Evolutionary conservation across 2,329 filamentous ascomycete species (phyloP).

Genomic region (Fusarium sp.): DNA sequence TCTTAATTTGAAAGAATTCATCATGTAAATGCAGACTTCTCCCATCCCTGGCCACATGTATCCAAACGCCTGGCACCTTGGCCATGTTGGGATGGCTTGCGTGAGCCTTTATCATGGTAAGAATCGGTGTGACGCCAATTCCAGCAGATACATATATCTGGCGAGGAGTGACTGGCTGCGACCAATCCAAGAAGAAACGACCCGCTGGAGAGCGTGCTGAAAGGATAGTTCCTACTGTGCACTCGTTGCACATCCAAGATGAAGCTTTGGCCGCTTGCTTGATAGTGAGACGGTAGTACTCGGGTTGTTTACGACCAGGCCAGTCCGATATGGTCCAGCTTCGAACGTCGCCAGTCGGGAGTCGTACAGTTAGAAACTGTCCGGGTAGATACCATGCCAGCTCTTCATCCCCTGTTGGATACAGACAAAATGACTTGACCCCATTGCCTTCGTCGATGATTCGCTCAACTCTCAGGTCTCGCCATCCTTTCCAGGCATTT

Average conservation of each 20-base stretch:
- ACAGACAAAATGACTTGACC: slow-evolving; percentile 4
- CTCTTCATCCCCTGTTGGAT: background rate
- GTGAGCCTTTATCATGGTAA: slow-evolving; percentile 15
- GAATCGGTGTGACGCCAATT: slow-evolving; percentile 7
- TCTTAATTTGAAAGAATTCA: slow-evolving; percentile 1
- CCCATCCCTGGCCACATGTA: slow-evolving; percentile 4
- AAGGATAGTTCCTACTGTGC: background rate
- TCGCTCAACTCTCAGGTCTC: slow-evolving; percentile 1
- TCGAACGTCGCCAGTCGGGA: slow-evolving; percentile 13
- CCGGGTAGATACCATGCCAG: slow-evolving; percentile 14
- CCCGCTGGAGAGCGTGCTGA: slow-evolving; percentile 10
- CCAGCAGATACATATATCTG: slow-evolving; percentile 14
- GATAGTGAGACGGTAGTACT: slow-evolving; percentile 13
- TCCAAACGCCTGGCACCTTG: slow-evolving; percentile 5
- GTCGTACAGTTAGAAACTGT: slow-evolving; percentile 10
- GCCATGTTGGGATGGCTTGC: slow-evolving; percentile 6
- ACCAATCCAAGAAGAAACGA: slow-evolving; percentile 7
- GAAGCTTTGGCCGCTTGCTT: slow-evolving; percentile 2
- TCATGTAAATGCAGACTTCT: background rate
- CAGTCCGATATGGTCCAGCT: slow-evolving; percentile 25
- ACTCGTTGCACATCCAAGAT: slow-evolving; percentile 7
- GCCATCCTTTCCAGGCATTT: slow-evolving; percentile 12
- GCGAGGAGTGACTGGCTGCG: slow-evolving; percentile 1
- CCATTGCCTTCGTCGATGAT: slow-evolving; percentile 2
- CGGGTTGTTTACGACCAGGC: slow-evolving; percentile 9